Conservation (phyloP, 805 yeast species). For the Torulaspora gathmanii region DNA sequence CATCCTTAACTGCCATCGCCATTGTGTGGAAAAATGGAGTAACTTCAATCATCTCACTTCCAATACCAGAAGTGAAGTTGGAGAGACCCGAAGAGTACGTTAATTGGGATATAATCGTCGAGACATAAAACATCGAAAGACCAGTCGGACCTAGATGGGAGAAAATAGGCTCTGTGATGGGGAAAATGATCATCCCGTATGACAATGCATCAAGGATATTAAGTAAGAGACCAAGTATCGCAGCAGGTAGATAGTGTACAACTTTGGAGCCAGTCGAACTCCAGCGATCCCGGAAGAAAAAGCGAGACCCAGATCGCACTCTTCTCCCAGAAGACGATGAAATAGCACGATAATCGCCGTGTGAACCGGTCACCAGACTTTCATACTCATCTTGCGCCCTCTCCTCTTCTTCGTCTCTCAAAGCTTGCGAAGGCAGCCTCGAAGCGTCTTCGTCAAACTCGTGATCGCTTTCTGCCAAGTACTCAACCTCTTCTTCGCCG, state of each 20-base stretch:
- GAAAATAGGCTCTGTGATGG: constrained; percentile 76
- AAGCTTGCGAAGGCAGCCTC: not conserved
- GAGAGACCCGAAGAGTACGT: constrained; percentile 89
- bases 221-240: constrained; percentile 73
- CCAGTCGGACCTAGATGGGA: constrained; percentile 82
- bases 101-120: constrained; percentile 84
- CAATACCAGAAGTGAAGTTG: constrained; percentile 84
- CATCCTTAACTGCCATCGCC: constrained; percentile 65
- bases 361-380: constrained; percentile 9
- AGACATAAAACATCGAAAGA: constrained; percentile 86
- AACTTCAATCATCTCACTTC: constrained; percentile 98
- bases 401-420: constrained; percentile 1
- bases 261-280: constrained; percentile 6
- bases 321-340: constrained; percentile 5
- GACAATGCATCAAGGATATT: constrained; percentile 91
- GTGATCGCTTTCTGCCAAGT: not conserved
- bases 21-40: constrained; percentile 96
- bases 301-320: constrained; percentile 1
- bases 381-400: constrained; percentile 3
- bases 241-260: constrained; percentile 57
- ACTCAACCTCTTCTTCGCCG: not conserved
- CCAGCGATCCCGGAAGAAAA: constrained; percentile 1
- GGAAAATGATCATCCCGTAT: constrained; percentile 97
- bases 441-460: not conserved
- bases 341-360: constrained; percentile 8